Percentiles rank a stretch among this genome's conserved stretches.
Conservation (phyloP, 805 yeast genomes). For the Candida koratica region DNA sequence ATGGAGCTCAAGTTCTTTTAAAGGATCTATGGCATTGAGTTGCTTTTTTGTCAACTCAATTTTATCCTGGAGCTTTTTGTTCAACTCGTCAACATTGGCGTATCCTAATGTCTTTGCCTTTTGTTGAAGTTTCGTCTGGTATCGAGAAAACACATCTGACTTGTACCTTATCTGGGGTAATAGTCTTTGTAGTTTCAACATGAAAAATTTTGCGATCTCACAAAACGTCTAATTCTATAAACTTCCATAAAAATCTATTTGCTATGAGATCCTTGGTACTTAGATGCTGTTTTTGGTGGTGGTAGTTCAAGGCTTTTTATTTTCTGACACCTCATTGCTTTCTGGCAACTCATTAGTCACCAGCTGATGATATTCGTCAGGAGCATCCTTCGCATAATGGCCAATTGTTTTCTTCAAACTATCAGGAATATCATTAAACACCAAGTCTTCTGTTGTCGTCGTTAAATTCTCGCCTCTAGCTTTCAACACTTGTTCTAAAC, state of each 20-base stretch:
- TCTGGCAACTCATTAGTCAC: slow-evolving; percentile 12
- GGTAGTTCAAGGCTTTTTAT: too few relatives aligned
- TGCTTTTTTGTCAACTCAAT: slow-evolving; percentile 54
- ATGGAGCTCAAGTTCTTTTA: slow-evolving; percentile 58
- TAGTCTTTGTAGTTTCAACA: slow-evolving; percentile 1
- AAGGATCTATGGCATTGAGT: slow-evolving; percentile 62
- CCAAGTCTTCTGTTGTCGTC: slow-evolving; percentile 61
- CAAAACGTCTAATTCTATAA: too few relatives aligned
- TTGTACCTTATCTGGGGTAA: not conserved
- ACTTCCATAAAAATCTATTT: too few relatives aligned
- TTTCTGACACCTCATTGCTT: too few relatives aligned
- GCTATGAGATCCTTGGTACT: too few relatives aligned
- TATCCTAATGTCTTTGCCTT: slow-evolving; percentile 36
- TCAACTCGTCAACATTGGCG: slow-evolving; percentile 52
- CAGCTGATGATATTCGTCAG: slow-evolving; percentile 31
- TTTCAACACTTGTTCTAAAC: slow-evolving; percentile 72
- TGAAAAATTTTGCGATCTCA: not conserved
- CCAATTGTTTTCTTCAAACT: slow-evolving; percentile 49
- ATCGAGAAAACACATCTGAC: slow-evolving; percentile 15
- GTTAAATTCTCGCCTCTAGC: slow-evolving; percentile 75
- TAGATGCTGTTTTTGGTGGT: too few relatives aligned
- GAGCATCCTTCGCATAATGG: slow-evolving; percentile 67
- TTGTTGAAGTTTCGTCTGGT: slow-evolving; percentile 30
- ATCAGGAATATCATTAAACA: slow-evolving; percentile 65
- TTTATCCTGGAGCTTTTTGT: slow-evolving; percentile 56